A percentile compares a stretch with the other conserved stretches of the same genome.
Evolutionary conservation across 176 grass and related monocot species (phyloP).

Genomic region (Juncus inflexus): DNA sequence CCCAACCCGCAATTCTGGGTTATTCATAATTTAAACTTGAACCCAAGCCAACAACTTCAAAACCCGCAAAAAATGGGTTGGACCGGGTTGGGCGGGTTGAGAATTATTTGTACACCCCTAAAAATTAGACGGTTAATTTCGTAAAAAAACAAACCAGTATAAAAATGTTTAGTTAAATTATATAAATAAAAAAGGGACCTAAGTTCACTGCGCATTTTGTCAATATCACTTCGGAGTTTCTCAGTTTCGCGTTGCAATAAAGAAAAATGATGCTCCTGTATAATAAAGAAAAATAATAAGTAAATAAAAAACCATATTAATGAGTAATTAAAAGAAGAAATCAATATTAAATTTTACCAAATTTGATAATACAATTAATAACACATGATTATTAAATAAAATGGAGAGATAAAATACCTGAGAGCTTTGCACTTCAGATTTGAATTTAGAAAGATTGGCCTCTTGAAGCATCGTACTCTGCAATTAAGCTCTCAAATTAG

Average conservation of each 20-base stretch:
- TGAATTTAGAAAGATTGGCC: conserved; percentile 43
- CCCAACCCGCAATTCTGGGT: too few relatives aligned
- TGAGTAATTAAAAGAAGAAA: not conserved
- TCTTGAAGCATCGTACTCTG: conserved; percentile 51
- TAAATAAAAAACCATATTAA: not conserved
- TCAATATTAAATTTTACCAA: not conserved
- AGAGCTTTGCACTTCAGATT: conserved; percentile 35
- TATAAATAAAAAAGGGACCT: conserved; percentile 24
- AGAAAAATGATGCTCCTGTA: conserved; percentile 48
- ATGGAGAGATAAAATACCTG: conserved; percentile 19
- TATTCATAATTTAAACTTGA: too few relatives aligned
- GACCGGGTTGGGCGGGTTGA: too few relatives aligned
- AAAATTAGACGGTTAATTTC: too few relatives aligned
- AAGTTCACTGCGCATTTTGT: conserved; percentile 28
- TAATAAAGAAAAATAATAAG: not conserved
- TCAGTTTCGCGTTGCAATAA: conserved; percentile 40
- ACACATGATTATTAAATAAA: not conserved
- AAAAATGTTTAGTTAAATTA: too few relatives aligned
- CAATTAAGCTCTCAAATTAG: not conserved
- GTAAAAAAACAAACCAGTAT: too few relatives aligned
- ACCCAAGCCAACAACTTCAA: too few relatives aligned
- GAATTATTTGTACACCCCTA: too few relatives aligned
- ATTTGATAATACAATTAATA: not conserved
- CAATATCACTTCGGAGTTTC: conserved; percentile 30
- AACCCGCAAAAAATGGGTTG: too few relatives aligned